A percentile compares a stretch with the other conserved stretches of the same genome.
phyloP scores from a whole-genome alignment of 1,284 basidiomycete species.

The Austroboletus novae-zelandiae region DNA sequence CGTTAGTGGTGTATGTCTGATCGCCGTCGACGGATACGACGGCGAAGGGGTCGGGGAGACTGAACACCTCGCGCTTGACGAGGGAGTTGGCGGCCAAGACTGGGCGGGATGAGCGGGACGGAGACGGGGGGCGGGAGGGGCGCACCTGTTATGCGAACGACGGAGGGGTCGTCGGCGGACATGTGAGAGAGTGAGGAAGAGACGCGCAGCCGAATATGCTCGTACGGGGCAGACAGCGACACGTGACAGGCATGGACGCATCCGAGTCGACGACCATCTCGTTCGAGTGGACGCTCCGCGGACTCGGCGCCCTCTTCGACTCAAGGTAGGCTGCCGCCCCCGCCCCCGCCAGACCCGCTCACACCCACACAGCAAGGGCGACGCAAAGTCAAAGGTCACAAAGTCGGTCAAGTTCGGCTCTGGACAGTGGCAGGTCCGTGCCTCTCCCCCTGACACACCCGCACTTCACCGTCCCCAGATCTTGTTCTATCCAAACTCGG shows the following conservation, averaged over 20 bases:
- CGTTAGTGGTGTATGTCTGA: conserved; percentile 89
- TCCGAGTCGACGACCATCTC: conserved; percentile 60
- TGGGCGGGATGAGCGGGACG: conserved; percentile 28
- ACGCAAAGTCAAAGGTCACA: conserved; percentile 67
- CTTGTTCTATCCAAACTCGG: conserved; percentile 81
- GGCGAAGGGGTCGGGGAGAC: conserved; percentile 94
- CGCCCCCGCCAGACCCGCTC: not conserved
- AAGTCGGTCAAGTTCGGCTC: conserved; percentile 65
- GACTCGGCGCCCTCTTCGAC: conserved; percentile 70
- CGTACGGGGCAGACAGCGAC: not conserved
- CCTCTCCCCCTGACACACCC: not conserved
- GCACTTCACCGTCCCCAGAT: conserved; percentile 42
- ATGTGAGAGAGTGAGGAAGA: conserved; percentile 6
- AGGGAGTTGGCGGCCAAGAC: conserved; percentile 89
- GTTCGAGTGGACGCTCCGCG: conserved; percentile 75
- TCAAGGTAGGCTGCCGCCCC: conserved; percentile 41
- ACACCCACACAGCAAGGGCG: conserved; percentile 55
- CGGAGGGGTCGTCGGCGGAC: conserved; percentile 17
- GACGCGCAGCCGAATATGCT: not conserved
- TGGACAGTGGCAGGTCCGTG: conserved; percentile 66
- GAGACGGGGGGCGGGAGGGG: not conserved
- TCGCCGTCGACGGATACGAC: conserved; percentile 95
- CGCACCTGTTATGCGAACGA: conserved; percentile 28
- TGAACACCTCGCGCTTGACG: conserved; percentile 87
- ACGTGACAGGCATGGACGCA: conserved; percentile 12